phyloP scores from a whole-genome alignment of 2,329 filamentous ascomycete genomes.

The Bipolaris zeicola region DNA sequence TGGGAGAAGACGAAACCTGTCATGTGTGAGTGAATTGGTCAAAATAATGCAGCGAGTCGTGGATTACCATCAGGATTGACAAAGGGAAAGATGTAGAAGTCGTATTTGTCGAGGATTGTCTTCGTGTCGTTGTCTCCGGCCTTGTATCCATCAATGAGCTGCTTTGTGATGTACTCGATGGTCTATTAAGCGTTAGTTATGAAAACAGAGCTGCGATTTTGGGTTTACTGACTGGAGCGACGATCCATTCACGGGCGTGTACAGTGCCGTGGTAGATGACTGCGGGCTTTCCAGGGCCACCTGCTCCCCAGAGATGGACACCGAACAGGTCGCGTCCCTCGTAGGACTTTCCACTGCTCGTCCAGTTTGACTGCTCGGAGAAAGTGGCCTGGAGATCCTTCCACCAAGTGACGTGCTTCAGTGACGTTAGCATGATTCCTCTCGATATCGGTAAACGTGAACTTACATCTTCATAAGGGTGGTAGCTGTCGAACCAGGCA shows the following conservation, averaged over 20 bases:
- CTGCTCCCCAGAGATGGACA: slow-evolving; percentile 41
- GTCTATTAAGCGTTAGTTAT: slow-evolving; percentile 7
- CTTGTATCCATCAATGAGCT: slow-evolving; percentile 37
- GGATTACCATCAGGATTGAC: slow-evolving; percentile 40
- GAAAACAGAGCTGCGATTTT: background rate
- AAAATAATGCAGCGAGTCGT: background rate
- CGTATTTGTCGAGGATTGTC: slow-evolving; percentile 34
- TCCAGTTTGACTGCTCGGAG: slow-evolving; percentile 36
- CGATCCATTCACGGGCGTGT: slow-evolving; percentile 43
- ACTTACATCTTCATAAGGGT: slow-evolving; percentile 37
- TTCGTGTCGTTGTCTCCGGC: slow-evolving; percentile 40
- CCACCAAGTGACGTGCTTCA: slow-evolving; percentile 24
- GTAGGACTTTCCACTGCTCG: slow-evolving; percentile 37
- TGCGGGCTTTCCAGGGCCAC: slow-evolving; percentile 40
- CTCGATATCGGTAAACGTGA: background rate
- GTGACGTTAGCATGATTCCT: background rate
- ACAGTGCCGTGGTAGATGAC: slow-evolving; percentile 42
- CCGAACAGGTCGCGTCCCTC: slow-evolving; percentile 40
- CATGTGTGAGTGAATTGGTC: background rate
- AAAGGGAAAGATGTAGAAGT: slow-evolving; percentile 43
- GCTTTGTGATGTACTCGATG: slow-evolving; percentile 37
- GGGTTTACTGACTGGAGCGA: slow-evolving; percentile 49
- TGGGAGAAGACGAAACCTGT: slow-evolving; percentile 43
- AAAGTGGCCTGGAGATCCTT: slow-evolving; percentile 33
- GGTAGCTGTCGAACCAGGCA: slow-evolving; percentile 42